These are phyloP conservation scores for Mangifera indica DNA, from an alignment of 345 rosid species.

Conservation along the genomic window DNA sequence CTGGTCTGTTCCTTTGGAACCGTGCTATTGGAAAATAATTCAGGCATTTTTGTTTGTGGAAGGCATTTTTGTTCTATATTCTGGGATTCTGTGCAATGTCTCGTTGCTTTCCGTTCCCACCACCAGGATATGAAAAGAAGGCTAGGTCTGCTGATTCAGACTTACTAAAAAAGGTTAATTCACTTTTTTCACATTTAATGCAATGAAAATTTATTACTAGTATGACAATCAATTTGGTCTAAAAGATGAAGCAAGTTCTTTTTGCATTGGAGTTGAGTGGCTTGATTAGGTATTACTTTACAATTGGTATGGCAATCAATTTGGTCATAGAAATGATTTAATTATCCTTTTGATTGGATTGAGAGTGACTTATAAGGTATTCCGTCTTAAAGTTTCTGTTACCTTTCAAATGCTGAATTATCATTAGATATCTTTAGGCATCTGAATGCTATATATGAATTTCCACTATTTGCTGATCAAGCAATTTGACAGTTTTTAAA, in stretches of 20 bases:
- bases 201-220: background rate
- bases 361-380: background rate
- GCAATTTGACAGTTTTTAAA: background rate
- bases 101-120: constrained; percentile 99
- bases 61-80: constrained; percentile 23
- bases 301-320: background rate
- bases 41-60: constrained; percentile 31
- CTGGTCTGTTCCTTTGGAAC: constrained; percentile 56
- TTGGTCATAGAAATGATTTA: constrained; percentile 10
- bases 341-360: too few species aligned
- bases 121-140: constrained; percentile 96
- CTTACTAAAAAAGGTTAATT: constrained; percentile 67
- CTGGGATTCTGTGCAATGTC: constrained; percentile 66
- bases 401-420: background rate
- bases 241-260: background rate
- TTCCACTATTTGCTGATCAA: background rate
- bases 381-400: background rate
- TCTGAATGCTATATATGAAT: background rate
- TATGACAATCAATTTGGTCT: constrained; percentile 9
- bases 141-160: constrained; percentile 49
- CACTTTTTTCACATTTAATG: constrained; percentile 19
- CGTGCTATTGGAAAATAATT: constrained; percentile 41
- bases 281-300: background rate
- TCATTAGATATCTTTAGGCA: background rate
- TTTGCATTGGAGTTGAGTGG: background rate